phyloP scores from a whole-genome alignment of 2,329 filamentous ascomycete species.

The Didymella arachidicola region DNA sequence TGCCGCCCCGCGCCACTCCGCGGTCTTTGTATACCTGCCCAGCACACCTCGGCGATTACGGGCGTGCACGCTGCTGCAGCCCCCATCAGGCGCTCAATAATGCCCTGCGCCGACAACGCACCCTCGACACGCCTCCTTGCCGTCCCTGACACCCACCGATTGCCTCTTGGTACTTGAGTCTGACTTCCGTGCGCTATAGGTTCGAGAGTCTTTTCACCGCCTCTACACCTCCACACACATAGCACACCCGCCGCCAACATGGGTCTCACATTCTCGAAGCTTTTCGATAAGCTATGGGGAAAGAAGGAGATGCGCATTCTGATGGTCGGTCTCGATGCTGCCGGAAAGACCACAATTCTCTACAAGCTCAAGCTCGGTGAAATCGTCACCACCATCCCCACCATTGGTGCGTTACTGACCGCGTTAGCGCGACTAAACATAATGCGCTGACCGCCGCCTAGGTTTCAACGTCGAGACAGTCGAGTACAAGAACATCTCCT shows the following conservation, averaged over 20 bases:
- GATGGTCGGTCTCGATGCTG: conserved; percentile 97
- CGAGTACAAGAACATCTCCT: conserved; percentile 99
- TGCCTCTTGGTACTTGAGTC: conserved; percentile 25
- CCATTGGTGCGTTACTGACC: conserved; percentile 68
- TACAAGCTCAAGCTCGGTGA: conserved; percentile 99
- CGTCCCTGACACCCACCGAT: conserved; percentile 20
- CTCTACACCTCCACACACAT: conserved; percentile 32
- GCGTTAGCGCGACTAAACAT: conserved; percentile 10
- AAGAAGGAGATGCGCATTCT: conserved; percentile 98
- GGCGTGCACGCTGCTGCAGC: conserved; percentile 35
- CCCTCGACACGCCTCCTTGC: conserved; percentile 18
- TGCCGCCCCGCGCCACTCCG: conserved; percentile 23
- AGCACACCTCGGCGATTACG: conserved; percentile 29
- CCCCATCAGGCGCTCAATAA: conserved; percentile 40
- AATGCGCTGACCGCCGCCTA: conserved; percentile 43
- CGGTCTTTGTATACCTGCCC: conserved; percentile 26
- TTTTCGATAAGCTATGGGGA: conserved; percentile 98
- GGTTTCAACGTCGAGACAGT: conserved; percentile 99
- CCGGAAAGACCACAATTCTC: conserved; percentile 95
- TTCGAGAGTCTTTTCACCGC: conserved; percentile 50
- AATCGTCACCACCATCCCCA: conserved; percentile 97
- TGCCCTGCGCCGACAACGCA: conserved; percentile 23
- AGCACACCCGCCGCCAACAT: conserved; percentile 69
- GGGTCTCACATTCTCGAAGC: conserved; percentile 92
- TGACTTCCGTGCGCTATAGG: conserved; percentile 32